A percentile compares a stretch with the other conserved stretches of the same genome.
phyloP scores from a whole-genome alignment of 78 protist species.

The Dictyostelium discoideum region DNA sequence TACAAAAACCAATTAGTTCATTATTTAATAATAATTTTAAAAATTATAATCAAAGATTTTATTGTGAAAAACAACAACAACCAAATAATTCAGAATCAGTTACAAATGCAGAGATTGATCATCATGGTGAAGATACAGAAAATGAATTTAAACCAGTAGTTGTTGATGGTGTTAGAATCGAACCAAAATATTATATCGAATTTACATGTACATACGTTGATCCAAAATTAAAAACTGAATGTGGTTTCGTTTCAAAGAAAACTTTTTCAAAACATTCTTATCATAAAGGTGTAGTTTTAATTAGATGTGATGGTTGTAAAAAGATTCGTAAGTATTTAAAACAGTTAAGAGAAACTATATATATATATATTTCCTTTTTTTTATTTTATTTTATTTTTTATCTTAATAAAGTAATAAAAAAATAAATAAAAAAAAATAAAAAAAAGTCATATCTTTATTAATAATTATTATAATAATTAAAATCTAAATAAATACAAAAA shows the following conservation, averaged over 20 bases:
- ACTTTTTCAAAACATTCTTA: conserved; percentile 73
- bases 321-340: conserved; percentile 52
- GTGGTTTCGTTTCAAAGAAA: conserved; percentile 68
- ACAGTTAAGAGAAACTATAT: no score
- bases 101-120: conserved; percentile 53
- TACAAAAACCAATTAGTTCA: background rate
- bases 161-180: conserved; percentile 27
- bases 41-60: conserved; percentile 10
- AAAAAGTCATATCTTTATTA: no score
- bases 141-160: background rate
- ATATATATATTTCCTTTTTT: background rate
- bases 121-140: background rate
- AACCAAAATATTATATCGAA: conserved; percentile 68
- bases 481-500: background rate
- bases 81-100: conserved; percentile 1
- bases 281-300: conserved; percentile 75
- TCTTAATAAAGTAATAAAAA: background rate
- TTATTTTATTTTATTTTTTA: background rate
- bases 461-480: background rate
- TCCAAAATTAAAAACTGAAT: conserved; percentile 25
- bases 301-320: conserved; percentile 66
- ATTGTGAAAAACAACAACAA: background rate
- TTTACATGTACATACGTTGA: conserved; percentile 64
- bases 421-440: background rate
- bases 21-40: background rate